Conservation (phyloP, 164 flowering plant species). For the Dillenia turbinata region DNA sequence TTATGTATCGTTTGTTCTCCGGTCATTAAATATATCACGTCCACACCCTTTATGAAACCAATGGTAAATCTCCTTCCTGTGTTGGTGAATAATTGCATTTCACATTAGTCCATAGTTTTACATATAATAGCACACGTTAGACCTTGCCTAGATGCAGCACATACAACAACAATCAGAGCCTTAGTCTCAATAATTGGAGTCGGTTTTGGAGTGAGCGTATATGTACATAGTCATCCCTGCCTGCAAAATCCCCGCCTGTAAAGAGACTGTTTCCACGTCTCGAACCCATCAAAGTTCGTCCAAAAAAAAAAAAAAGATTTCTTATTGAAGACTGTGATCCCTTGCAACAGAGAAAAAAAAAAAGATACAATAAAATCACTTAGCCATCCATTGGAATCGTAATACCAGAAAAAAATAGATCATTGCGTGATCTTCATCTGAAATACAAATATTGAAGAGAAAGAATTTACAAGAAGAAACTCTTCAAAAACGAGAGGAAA, state of each 20-base stretch:
- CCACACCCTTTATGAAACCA: conserved; percentile 39
- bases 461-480: too few relatives aligned
- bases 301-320: neutral
- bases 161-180: neutral
- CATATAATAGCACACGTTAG: neutral
- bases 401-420: too few relatives aligned
- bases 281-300: too few relatives aligned
- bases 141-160: neutral
- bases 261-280: too few relatives aligned
- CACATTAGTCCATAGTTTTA: too few relatives aligned
- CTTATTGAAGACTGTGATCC: neutral
- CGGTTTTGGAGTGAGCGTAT: too few relatives aligned
- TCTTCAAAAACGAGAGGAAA: neutral
- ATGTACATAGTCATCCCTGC: neutral
- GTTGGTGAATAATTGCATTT: too few relatives aligned
- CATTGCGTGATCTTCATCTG: too few relatives aligned
- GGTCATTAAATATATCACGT: conserved; percentile 48
- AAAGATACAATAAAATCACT: too few relatives aligned
- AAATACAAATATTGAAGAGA: too few relatives aligned
- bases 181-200: neutral
- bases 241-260: too few relatives aligned
- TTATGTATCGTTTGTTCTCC: conserved; percentile 41
- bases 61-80: conserved; percentile 54
- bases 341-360: too few relatives aligned
- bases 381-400: neutral